Evolutionary conservation across 257 asterid genomes (phyloP).

Genomic region (Salvia miltiorrhiza): DNA sequence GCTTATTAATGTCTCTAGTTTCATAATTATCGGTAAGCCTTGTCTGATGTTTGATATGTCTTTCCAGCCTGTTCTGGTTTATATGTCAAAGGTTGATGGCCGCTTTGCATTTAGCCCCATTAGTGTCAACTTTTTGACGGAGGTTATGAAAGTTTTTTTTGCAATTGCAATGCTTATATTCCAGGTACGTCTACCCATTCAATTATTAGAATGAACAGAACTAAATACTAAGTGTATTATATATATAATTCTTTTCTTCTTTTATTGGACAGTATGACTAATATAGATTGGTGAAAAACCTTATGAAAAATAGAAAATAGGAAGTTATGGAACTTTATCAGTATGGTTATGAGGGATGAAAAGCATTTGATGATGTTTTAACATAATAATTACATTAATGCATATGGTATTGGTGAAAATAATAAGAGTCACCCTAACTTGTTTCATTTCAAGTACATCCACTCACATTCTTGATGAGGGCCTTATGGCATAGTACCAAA

Average conservation of each 20-base stretch:
- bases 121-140: conserved; percentile 94
- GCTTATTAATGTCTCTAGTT: conserved; percentile 9
- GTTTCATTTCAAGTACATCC: neutral
- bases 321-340: conserved; percentile 11
- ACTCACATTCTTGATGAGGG: neutral
- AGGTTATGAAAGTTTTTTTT: conserved; percentile 74
- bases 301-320: neutral
- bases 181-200: conserved; percentile 54
- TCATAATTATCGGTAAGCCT: conserved; percentile 17
- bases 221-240: neutral
- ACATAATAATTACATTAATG: neutral
- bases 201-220: conserved; percentile 7
- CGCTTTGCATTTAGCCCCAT: conserved; percentile 90
- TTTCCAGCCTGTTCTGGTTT: conserved; percentile 86
- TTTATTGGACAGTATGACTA: neutral
- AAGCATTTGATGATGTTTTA: neutral
- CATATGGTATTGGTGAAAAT: neutral
- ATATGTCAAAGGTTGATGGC: conserved; percentile 97
- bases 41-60: conserved; percentile 16
- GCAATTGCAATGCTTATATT: conserved; percentile 85
- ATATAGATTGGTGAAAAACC: conserved; percentile 10
- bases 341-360: neutral
- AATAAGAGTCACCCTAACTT: neutral
- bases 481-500: neutral
- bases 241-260: neutral